Base-by-base conservation (phyloP, 306 rosid genomes). In the Glycine tomentella region DNA sequence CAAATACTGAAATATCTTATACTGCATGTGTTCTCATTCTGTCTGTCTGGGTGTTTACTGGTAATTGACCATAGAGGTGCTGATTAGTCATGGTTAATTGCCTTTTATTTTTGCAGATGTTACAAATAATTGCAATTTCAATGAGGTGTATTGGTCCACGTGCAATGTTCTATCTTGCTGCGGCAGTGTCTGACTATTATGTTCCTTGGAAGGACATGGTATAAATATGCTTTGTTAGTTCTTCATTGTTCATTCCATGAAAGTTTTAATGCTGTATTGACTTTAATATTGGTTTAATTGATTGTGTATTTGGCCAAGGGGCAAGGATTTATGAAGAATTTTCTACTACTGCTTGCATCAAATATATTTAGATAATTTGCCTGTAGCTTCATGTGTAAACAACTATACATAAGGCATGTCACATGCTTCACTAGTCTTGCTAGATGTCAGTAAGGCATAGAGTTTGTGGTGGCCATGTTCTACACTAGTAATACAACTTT, bases 171-270 rank as follows among this genome's bases (percentile, higher is more conserved):
- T 95, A 92, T 88, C 98, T 95, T 79, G 98, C 97, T 46, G 99
- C 99, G 66, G 99, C 99, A 46, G 97, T 87, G 70, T 91, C 99
- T 25, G 98, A 93, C 86, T 95, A 67, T 81, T 95, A 95, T 79
- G 97, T 93, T 79, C 99, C 98, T 77, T 95, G 97, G 99, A 80
- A 86, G 82, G 94, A 92, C 87, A 95, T 95, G 99, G 99, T 95
- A 90, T 82, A 75, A 64, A 72, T 73, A 74, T 78, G 63, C 76
- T 78, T 52, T 71, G 56, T 84, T 63, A 51, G 16, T 79, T 69
- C 68, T 74, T 80, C 63, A 40, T 79, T 69, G 64, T 74, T 80
- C 63, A 40, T 75, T 70, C 68, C 59, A 59, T 52, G 31, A 17
- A 44, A 11, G 16, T 48, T 79, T 51, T 40, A 20, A 56, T 40